These are phyloP conservation scores for Sphaerulina musiva DNA, from an alignment of 2,329 filamentous ascomycete species.

Conservation along the genomic window DNA sequence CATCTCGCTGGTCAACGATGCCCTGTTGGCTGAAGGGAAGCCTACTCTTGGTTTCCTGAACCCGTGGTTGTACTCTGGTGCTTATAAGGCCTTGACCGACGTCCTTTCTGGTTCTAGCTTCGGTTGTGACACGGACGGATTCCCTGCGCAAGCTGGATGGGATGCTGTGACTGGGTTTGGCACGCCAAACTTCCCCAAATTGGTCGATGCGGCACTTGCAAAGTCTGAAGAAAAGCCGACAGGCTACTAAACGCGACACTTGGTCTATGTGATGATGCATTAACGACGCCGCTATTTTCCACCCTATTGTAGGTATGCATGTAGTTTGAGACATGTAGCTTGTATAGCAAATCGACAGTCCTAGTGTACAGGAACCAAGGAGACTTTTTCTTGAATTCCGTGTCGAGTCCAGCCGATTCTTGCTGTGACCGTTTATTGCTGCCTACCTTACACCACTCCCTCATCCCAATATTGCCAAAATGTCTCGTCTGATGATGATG, in stretches of 20 bases:
- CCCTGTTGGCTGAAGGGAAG: slow-evolving; percentile 47
- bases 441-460: too few species aligned
- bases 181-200: slow-evolving; percentile 19
- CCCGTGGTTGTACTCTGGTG: slow-evolving; percentile 51
- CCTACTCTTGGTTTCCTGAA: slow-evolving; percentile 53
- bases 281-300: too few species aligned
- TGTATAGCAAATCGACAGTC: too few species aligned
- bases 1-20: slow-evolving; percentile 58
- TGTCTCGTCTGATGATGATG: too few species aligned
- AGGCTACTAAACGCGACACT: background rate
- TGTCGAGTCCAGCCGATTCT: too few species aligned
- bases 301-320: too few species aligned
- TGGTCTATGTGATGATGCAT: too few species aligned
- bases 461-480: too few species aligned
- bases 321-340: too few species aligned
- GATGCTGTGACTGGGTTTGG: slow-evolving; percentile 29
- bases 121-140: slow-evolving; percentile 28
- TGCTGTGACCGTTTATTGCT: too few species aligned
- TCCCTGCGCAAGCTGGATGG: slow-evolving; percentile 30
- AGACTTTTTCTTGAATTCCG: too few species aligned
- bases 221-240: slow-evolving; percentile 5
- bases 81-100: slow-evolving; percentile 47
- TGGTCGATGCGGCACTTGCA: slow-evolving; percentile 25
- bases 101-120: slow-evolving; percentile 34
- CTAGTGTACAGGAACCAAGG: too few species aligned